Evolutionary conservation across 169 alveolate genomes (phyloP).

Genomic region (Plasmodium knowlesi): DNA sequence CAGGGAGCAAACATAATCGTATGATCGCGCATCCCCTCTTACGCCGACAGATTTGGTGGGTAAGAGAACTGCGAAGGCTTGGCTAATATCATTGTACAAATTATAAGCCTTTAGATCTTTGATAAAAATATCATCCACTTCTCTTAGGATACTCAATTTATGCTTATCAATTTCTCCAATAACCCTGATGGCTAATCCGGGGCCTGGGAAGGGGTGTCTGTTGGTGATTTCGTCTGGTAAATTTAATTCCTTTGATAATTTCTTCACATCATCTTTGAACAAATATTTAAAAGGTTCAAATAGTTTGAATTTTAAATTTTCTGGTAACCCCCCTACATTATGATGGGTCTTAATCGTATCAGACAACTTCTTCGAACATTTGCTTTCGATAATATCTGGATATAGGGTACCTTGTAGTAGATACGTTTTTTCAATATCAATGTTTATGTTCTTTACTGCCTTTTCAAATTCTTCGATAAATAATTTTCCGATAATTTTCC

Average conservation of each 20-base stretch:
- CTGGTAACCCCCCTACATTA: slow-evolving; percentile 86
- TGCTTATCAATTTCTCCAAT: slow-evolving; percentile 81
- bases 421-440: slow-evolving; percentile 77
- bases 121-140: slow-evolving; percentile 80
- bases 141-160: slow-evolving; percentile 81
- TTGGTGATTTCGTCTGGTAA: slow-evolving; percentile 78
- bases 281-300: slow-evolving; percentile 83
- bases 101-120: slow-evolving; percentile 77
- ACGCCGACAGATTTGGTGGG: slow-evolving; percentile 81
- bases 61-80: slow-evolving; percentile 79
- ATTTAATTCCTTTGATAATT: slow-evolving; percentile 77
- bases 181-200: slow-evolving; percentile 84
- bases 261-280: slow-evolving; percentile 85
- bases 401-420: slow-evolving; percentile 85
- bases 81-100: slow-evolving; percentile 79
- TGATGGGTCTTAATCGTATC: slow-evolving; percentile 85
- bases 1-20: slow-evolving; percentile 77
- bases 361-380: slow-evolving; percentile 77
- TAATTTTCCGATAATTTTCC: slow-evolving; percentile 83
- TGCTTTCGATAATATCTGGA: slow-evolving; percentile 84
- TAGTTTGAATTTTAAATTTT: slow-evolving; percentile 79
- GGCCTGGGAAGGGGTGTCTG: slow-evolving; percentile 88
- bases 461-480: slow-evolving; percentile 85
- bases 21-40: slow-evolving; percentile 80
- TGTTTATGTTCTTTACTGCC: slow-evolving; percentile 81